Conservation (phyloP, 306 rosid genomes). For the Comarum palustre region DNA sequence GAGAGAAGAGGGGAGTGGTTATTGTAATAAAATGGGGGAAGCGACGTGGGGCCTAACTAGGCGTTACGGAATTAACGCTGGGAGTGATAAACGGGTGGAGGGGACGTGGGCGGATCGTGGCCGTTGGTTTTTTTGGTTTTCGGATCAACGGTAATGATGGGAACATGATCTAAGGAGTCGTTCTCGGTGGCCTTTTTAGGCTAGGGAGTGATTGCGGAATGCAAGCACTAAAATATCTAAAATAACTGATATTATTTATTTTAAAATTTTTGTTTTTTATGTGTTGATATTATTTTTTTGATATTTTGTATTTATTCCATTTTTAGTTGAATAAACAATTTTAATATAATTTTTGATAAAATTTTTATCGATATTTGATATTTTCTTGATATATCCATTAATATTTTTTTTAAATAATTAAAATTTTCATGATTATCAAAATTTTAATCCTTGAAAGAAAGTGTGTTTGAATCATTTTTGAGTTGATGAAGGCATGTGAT, state of each 20-base stretch:
- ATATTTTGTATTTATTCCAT: no score
- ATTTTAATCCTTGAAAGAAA: no score
- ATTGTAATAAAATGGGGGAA: neutral
- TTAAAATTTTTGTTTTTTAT: no score
- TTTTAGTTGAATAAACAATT: no score
- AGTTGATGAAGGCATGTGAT: neutral
- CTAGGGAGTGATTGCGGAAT: neutral
- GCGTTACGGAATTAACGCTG: slow-evolving; percentile 11
- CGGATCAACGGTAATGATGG: neutral
- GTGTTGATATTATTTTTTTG: no score
- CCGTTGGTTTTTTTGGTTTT: neutral
- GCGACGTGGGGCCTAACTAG: neutral
- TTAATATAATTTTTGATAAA: no score
- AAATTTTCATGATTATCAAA: no score
- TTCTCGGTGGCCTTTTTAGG: neutral
- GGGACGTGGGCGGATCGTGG: neutral
- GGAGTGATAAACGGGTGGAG: neutral
- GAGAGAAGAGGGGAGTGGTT: neutral
- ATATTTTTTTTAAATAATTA: no score
- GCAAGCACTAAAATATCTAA: no score
- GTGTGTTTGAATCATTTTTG: neutral
- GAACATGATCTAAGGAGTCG: neutral
- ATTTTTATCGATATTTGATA: no score
- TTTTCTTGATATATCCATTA: no score
- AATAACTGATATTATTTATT: no score